Evolutionary conservation across 768 basidiomycete genomes (phyloP).

Genomic region (Mycena pura): DNA sequence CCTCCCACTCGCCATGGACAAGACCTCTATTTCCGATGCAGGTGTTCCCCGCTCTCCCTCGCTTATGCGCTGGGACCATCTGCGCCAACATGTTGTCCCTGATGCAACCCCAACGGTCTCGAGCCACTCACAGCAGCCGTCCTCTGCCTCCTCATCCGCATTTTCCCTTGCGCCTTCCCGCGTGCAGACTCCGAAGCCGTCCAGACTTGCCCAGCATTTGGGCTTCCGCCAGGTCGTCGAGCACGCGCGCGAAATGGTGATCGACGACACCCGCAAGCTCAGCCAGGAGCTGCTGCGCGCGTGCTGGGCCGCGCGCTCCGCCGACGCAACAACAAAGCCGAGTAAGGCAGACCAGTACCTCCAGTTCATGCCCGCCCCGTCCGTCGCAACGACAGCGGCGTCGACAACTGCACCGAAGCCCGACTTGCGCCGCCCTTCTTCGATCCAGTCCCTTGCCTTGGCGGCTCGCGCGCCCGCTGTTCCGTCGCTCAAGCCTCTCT

Average conservation of each 20-base stretch:
- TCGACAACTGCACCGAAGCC: slow-evolving; percentile 35
- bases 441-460: slow-evolving; percentile 42
- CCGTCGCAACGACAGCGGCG: slow-evolving; percentile 32
- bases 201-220: slow-evolving; percentile 53
- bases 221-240: slow-evolving; percentile 74
- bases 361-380: slow-evolving; percentile 50
- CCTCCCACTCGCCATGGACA: slow-evolving; percentile 15
- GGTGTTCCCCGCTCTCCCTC: slow-evolving; percentile 47
- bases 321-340: slow-evolving; percentile 39
- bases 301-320: slow-evolving; percentile 59
- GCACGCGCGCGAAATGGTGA: slow-evolving; percentile 57
- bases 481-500: slow-evolving; percentile 51
- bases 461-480: slow-evolving; percentile 30
- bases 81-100: slow-evolving; percentile 61
- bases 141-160: slow-evolving; percentile 36
- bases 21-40: slow-evolving; percentile 57
- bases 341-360: slow-evolving; percentile 39
- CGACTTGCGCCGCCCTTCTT: slow-evolving; percentile 52
- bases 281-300: slow-evolving; percentile 62
- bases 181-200: slow-evolving; percentile 53
- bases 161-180: slow-evolving; percentile 24
- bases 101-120: slow-evolving; percentile 35
- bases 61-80: slow-evolving; percentile 55
- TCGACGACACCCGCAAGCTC: slow-evolving; percentile 57
- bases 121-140: slow-evolving; percentile 33